Percentiles rank a stretch among this genome's conserved stretches.
Conservation (phyloP, 495 filamentous ascomycete genomes). For the Copromyces sp. region DNA sequence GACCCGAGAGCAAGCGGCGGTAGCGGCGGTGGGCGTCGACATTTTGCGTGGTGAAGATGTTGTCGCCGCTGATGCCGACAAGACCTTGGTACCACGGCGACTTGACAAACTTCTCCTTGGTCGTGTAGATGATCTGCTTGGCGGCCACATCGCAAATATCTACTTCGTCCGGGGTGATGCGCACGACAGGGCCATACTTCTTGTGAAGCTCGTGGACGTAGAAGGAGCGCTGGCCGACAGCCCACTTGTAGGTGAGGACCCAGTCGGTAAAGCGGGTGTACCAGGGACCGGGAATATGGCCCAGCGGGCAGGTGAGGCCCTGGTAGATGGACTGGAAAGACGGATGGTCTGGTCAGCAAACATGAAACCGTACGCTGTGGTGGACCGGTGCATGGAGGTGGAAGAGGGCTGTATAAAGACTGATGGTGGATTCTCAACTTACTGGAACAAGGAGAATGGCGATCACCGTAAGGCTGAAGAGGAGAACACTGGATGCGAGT, state of each 20-base stretch:
- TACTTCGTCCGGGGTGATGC: conserved; percentile 46
- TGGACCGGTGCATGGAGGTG: not conserved
- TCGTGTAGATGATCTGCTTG: conserved; percentile 8
- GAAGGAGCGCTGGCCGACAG: conserved; percentile 21
- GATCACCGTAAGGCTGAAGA: not conserved
- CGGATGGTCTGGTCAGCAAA: not conserved
- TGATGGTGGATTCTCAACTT: not conserved
- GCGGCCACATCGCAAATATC: conserved; percentile 26
- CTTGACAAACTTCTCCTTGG: conserved; percentile 15
- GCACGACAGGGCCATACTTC: conserved; percentile 40
- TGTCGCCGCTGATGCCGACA: conserved; percentile 6
- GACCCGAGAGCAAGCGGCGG: conserved; percentile 31
- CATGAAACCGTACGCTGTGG: not conserved
- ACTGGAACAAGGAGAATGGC: not conserved
- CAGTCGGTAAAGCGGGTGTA: conserved; percentile 30
- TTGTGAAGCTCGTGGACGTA: conserved; percentile 36
- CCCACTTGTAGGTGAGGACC: conserved; percentile 22
- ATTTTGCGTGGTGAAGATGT: conserved; percentile 26
- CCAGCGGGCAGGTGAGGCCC: not conserved
- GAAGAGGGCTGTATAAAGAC: not conserved
- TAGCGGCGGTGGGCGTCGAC: conserved; percentile 26
- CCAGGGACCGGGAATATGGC: conserved; percentile 13
- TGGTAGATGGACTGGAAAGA: not conserved
- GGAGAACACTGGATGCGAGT: not conserved
- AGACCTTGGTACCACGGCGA: conserved; percentile 13